Base-by-base conservation (phyloP, 495 filamentous ascomycete species). In the Lichina pygmaea region DNA sequence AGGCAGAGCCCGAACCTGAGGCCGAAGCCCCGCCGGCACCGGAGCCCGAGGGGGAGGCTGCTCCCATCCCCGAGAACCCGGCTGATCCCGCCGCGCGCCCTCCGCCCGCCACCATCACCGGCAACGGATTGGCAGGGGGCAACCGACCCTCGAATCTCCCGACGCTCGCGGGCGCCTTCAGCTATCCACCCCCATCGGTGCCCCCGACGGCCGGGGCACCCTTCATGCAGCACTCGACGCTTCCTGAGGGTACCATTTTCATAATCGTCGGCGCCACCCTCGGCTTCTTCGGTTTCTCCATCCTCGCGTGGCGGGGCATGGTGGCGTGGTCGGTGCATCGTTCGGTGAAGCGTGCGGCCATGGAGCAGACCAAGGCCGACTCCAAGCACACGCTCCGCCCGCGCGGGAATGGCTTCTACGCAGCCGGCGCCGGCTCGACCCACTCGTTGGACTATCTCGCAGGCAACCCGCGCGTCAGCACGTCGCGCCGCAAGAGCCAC, bases 221-320 rank as follows among this genome's bases (percentile, higher is more conserved):
- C 31, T 97, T 82, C 57, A 93, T 97, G 85, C 81, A 91, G 54
- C 77, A 78, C 55, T 86, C 83, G n/a, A 77, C 66, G 41, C 68
- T 85, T 7, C 89, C 89, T 0, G 83, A 95, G 60, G 89, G 89
- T 13, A 94, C 89, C 24, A 76, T 97, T 33, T 97, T 97, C 64
- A 97, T 97, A 55, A 75, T 70, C 38, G 91, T 94, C 15, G 89
- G 91, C 41, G 81, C 84, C 15, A 76, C 77, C 33, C 70, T 97
- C 5, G 91, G 78, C 32, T 73, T 85, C 47, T 72, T 94, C 47
- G 83, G 73, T 5, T 60, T 82, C 9, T 70, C 75, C 17, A 68
- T 97, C 13, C 67, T 95, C 3, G 68, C 75, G 45, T 97, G 89
- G 89, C 80, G 89, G 45, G 77, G 67, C 42, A 69, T 93, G 46